phyloP scores from a whole-genome alignment of 2,329 filamentous ascomycete genomes.

The Monosporascus sp. region DNA sequence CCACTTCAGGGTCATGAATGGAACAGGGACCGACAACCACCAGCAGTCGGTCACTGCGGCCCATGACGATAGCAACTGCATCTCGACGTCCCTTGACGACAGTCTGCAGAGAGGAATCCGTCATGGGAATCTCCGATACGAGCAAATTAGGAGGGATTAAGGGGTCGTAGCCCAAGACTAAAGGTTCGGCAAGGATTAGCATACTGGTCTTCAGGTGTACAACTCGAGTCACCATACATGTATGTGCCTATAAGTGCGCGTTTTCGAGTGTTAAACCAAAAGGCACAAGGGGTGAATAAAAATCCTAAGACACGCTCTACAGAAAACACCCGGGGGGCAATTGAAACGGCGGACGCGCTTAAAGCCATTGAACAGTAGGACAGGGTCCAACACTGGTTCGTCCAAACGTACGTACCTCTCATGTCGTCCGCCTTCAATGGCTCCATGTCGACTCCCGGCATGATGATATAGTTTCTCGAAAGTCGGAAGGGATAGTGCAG shows the following conservation, averaged over 20 bases:
- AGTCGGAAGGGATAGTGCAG: background rate
- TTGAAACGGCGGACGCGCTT: background rate
- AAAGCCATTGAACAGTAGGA: too few relatives aligned
- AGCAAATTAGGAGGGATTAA: constrained; percentile 85
- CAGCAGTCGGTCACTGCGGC: constrained; percentile 77
- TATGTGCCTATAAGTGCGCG: too few relatives aligned
- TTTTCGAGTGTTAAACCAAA: background rate
- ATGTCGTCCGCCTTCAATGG: constrained; percentile 31
- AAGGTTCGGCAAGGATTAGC: constrained; percentile 21
- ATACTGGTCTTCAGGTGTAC: constrained; percentile 11
- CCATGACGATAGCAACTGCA: constrained; percentile 69
- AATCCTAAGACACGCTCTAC: background rate
- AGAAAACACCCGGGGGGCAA: background rate
- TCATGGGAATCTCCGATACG: constrained; percentile 75
- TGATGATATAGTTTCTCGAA: constrained; percentile 10
- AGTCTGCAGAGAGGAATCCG: constrained; percentile 56
- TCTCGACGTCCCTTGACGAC: constrained; percentile 66
- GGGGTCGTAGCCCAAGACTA: constrained; percentile 91
- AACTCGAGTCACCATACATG: background rate
- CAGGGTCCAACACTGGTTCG: too few relatives aligned
- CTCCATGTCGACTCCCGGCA: constrained; percentile 29
- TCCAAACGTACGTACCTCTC: constrained; percentile 27
- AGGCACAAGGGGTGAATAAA: background rate
- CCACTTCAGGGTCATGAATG: constrained; percentile 86
- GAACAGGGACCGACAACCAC: constrained; percentile 96